Evolutionary conservation across 2,329 filamentous ascomycete genomes (phyloP).

Genomic region (Xylaria digitata): DNA sequence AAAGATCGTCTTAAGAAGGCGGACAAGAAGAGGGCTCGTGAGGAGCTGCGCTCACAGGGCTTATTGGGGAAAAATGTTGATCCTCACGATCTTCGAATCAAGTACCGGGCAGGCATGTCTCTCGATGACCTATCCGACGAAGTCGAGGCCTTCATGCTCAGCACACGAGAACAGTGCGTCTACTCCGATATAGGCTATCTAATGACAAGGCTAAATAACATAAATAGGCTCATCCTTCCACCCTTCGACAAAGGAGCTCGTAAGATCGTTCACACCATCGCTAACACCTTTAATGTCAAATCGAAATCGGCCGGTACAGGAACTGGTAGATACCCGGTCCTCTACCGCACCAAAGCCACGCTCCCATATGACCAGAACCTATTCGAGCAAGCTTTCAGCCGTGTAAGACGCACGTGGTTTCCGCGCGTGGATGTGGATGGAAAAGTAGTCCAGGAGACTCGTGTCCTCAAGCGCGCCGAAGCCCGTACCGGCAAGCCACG

Average conservation of each 20-base stretch:
- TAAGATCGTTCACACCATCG: conserved; percentile 83
- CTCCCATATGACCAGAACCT: conserved; percentile 67
- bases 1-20: conserved; percentile 79
- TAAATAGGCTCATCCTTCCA: conserved; percentile 74
- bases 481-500: conserved; percentile 48
- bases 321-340: conserved; percentile 76
- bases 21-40: conserved; percentile 74
- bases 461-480: conserved; percentile 44
- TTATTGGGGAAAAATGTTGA: conserved; percentile 70
- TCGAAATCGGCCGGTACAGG: conserved; percentile 86
- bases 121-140: conserved; percentile 78
- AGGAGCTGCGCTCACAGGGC: conserved; percentile 73
- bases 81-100: conserved; percentile 70
- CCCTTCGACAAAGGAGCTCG: conserved; percentile 85
- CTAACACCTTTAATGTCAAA: conserved; percentile 78
- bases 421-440: conserved; percentile 60
- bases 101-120: conserved; percentile 78
- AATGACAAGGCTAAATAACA: conserved; percentile 29
- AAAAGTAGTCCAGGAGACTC: conserved; percentile 45
- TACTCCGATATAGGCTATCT: neutral
- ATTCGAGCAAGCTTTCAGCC: conserved; percentile 61
- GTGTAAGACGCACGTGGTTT: conserved; percentile 66
- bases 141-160: conserved; percentile 76
- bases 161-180: conserved; percentile 70
- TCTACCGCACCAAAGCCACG: conserved; percentile 80